phyloP scores from a whole-genome alignment of 169 alveolate genomes.

The Babesia ovis region DNA sequence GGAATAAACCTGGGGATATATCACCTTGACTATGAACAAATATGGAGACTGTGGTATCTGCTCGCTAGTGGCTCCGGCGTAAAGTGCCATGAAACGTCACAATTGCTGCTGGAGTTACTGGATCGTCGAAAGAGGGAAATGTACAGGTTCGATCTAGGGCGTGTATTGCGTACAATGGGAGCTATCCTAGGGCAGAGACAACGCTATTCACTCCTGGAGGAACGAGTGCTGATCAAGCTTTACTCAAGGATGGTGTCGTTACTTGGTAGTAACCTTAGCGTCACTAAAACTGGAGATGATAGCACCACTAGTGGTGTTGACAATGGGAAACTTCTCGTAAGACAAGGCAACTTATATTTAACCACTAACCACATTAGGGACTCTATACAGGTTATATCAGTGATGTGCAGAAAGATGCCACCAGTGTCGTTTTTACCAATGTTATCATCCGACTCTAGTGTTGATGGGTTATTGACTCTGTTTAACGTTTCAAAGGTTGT shows the following conservation, averaged over 20 bases:
- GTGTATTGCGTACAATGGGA: conserved; percentile 13
- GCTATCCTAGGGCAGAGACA: background rate
- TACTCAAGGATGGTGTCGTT: conserved; percentile 4
- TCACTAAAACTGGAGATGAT: background rate
- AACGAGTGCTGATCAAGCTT: background rate
- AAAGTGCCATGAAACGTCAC: background rate
- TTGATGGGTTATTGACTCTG: background rate
- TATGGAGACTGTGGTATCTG: conserved; percentile 33
- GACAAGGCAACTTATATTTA: conserved; percentile 15
- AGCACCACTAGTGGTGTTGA: background rate
- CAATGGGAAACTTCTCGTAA: background rate
- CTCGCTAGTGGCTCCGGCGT: background rate
- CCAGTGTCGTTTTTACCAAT: background rate
- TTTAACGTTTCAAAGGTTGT: background rate
- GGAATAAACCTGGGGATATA: too few species aligned
- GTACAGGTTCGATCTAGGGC: conserved; percentile 1
- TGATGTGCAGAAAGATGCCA: conserved; percentile 13
- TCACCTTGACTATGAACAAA: background rate
- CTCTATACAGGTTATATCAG: background rate
- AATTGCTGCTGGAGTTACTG: conserved; percentile 5
- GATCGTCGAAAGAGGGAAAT: background rate
- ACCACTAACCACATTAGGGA: conserved; percentile 9
- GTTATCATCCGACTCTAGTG: background rate
- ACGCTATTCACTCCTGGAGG: conserved; percentile 1
- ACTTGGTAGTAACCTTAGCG: background rate